Evolutionary conservation across 1,284 basidiomycete species (phyloP), one percentile per base, ranked within the genome.

Genomic region (Naganishia sp.): DNA sequence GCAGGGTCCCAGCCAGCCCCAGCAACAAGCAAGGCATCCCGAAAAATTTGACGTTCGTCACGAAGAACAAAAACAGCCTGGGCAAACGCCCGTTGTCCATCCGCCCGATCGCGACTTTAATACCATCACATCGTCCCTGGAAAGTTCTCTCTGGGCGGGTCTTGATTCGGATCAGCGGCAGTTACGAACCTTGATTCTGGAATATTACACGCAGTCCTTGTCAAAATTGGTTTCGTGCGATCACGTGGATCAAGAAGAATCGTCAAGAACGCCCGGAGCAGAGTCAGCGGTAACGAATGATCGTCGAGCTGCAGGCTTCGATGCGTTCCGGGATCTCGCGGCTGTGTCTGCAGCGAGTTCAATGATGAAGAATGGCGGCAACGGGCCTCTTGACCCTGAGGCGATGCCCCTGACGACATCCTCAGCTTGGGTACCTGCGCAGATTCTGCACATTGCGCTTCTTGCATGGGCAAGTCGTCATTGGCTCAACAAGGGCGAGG

Each of bases 401-500:
- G 10, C 11, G 31, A 21, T 13, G 15, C 39, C 23, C 1, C 21
- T 23, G 18, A 11, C 7, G 13, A 16, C 36, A 3, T 50, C 59
- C 25, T 18, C 48, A 43, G 48, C 36, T 6, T 61, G 33, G 59
- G 25, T 18, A 10, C 68, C 70, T 0, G 73, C 73, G 25, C 69
- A 72, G 39, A 72, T 70, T 2, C 59, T 76, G 9, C 74, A 75
- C 55, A 66, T 74, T 4, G 71, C 71, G 46, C 72, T 75, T 18
- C 66, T 76, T 18, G 74, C 74, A 18, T 75, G 74, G 74, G 72
- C 74, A 9, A 74, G 72, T 23, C 64, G 73, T 13, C 75, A 76
- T 54, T 71, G 73, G 70, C 71, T 73, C 31, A 76, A 76, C 63
- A 59, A 67, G 43, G 75, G 75, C 2, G 55, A 73, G 36, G 64